Conservation (phyloP, 2,329 filamentous ascomycete species). For the Colletotrichum sp. region DNA sequence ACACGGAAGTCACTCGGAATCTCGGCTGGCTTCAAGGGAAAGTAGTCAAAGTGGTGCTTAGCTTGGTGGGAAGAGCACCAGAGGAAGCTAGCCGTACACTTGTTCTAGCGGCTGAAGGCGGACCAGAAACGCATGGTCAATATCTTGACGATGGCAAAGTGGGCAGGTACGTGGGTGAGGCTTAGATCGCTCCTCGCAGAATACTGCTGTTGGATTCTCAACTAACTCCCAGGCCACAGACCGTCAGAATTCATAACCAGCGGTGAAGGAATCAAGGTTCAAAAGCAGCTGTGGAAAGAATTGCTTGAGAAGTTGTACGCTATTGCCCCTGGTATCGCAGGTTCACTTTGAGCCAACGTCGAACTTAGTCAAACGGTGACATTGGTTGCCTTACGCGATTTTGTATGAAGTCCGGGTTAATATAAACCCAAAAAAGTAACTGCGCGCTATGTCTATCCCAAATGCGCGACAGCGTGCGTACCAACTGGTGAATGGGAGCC, state of each 20-base stretch:
- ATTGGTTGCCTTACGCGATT: constrained; percentile 25
- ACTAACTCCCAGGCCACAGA: constrained; percentile 25
- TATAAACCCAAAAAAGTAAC: background rate
- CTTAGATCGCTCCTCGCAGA: background rate
- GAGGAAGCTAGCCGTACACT: constrained; percentile 44
- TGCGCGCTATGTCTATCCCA: background rate
- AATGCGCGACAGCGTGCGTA: constrained; percentile 3
- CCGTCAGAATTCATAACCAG: constrained; percentile 33
- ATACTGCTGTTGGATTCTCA: rapidly evolving
- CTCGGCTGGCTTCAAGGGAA: background rate
- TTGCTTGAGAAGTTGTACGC: constrained; percentile 46
- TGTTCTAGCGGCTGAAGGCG: constrained; percentile 39
- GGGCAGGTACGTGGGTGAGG: background rate
- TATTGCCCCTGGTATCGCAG: constrained; percentile 40
- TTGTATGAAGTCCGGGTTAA: constrained; percentile 13
- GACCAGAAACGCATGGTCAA: constrained; percentile 40
- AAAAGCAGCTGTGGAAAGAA: constrained; percentile 45
- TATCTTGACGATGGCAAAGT: constrained; percentile 41
- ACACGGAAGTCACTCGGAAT: background rate
- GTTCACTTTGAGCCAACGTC: background rate
- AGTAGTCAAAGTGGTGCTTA: background rate
- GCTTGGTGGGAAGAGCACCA: constrained; percentile 34
- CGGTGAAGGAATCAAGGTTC: constrained; percentile 37
- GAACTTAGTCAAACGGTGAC: rapidly evolving
- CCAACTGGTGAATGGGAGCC: background rate